Conservation (phyloP, 73 alveolate genomes). For the Paramecium sexaurelia region DNA sequence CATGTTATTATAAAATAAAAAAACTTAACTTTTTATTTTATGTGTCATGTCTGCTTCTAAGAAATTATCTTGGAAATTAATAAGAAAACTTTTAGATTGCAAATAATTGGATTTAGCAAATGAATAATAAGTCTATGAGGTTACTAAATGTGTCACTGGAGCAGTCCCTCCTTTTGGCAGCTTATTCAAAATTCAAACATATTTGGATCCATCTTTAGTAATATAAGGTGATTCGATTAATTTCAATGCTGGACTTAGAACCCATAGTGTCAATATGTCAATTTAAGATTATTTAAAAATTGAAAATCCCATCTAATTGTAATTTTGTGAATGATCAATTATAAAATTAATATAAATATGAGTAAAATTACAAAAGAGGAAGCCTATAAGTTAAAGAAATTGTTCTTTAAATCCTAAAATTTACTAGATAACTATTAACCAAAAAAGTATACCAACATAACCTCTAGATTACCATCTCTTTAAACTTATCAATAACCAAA, state of each 20-base stretch:
- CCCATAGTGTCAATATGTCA: slow-evolving; percentile 87
- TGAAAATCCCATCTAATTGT: slow-evolving; percentile 91
- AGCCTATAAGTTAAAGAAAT: slow-evolving; percentile 13
- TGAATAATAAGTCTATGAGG: slow-evolving; percentile 86
- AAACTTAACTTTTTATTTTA: slow-evolving; percentile 78
- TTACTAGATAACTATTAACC: neutral
- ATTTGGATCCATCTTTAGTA: slow-evolving; percentile 84
- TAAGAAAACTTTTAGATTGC: slow-evolving; percentile 85
- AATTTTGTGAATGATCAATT: slow-evolving; percentile 71
- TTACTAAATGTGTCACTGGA: slow-evolving; percentile 95
- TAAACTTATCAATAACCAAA: neutral
- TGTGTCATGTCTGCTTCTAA: slow-evolving; percentile 96
- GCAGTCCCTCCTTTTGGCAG: slow-evolving; percentile 99
- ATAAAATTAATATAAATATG: neutral
- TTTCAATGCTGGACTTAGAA: slow-evolving; percentile 96
- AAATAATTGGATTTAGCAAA: slow-evolving; percentile 94
- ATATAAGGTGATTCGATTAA: slow-evolving; percentile 90
- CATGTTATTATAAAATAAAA: slow-evolving; percentile 88
- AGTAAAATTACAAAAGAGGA: slow-evolving; percentile 22
- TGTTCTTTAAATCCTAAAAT: neutral
- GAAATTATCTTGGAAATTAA: slow-evolving; percentile 80
- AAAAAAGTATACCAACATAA: neutral
- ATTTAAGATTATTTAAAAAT: slow-evolving; percentile 86
- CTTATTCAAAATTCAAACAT: slow-evolving; percentile 84
- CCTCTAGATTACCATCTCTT: neutral